Base-by-base conservation (phyloP, 192 early-diverging fungal genomes). In the Ambispora gerdemannii region DNA sequence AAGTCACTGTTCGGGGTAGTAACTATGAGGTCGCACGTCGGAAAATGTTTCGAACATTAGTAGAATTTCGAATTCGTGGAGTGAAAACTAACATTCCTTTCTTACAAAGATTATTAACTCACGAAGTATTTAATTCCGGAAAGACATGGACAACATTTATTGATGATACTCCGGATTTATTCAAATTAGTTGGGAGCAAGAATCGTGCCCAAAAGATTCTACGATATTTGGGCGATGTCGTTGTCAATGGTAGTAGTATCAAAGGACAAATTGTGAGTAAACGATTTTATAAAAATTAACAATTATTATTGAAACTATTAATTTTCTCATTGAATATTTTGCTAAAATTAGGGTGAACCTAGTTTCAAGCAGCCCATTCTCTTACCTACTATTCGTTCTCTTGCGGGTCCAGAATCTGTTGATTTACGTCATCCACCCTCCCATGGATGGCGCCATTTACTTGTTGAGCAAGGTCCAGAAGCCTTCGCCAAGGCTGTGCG, bases 81-180 rank as follows among this genome's bases (percentile, higher is more conserved):
- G 88, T 98, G 72, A 95, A 98, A 78, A 98, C 95, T 60, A 98
- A 97, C 77, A 93, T 97, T 80, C 87, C 89, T 62, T 98, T 97
- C 82, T 82, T 98, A 50, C 92, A 90, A 78, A 86, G 91, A 33
- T 82, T 98, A 67, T 81, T 98, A 49, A 89, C 87, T 3, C 87
- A 95, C 80, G 84, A 85, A 4, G 88, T 87, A 3, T 95, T 98
- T 68, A 87, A 88, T 47, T 77, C 78, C 35, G 96, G 94, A 63
- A 83, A 84, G 71, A 86, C 92, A 75, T 98, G 96, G 96, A 98
- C 96, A 19, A 98, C 96, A 13, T 98, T 96, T 66, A 96, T 98
- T 74, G 96, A 98, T 76, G 96, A 97, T 78, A 93, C 95, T 1
- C 96, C 96, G 2, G 87, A 91, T 81, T 84, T 98, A 47, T 94